These are phyloP conservation scores for Pyricularia grisea DNA, from an alignment of 2,329 filamentous ascomycete species.

Conservation along the genomic window DNA sequence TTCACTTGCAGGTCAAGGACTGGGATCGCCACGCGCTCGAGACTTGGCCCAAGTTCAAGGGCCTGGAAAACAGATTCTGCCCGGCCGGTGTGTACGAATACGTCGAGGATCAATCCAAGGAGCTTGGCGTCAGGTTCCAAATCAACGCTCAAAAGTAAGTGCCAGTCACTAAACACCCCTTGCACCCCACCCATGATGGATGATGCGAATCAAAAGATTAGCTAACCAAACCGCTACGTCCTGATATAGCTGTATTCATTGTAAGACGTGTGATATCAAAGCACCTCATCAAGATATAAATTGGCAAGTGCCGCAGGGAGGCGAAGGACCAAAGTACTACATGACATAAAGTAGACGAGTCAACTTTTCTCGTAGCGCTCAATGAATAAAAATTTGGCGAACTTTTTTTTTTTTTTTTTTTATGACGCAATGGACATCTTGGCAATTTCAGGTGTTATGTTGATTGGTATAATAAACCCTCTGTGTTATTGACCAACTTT, in stretches of 20 bases:
- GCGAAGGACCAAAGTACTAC: slow-evolving; percentile 66
- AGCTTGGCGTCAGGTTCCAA: slow-evolving; percentile 86
- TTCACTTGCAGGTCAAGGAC: slow-evolving; percentile 89
- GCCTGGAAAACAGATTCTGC: slow-evolving; percentile 92
- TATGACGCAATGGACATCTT: background rate
- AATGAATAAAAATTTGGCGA: background rate
- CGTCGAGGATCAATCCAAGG: slow-evolving; percentile 81
- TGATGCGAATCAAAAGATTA: background rate
- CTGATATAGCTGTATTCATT: slow-evolving; percentile 77
- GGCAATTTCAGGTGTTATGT: too few relatives aligned
- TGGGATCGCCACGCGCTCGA: slow-evolving; percentile 83
- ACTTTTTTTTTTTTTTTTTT: background rate
- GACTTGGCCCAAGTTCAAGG: slow-evolving; percentile 82
- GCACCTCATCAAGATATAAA: slow-evolving; percentile 95
- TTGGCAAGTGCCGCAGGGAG: slow-evolving; percentile 90
- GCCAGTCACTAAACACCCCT: slow-evolving; percentile 15
- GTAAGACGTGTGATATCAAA: slow-evolving; percentile 99
- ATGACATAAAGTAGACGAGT: slow-evolving; percentile 37
- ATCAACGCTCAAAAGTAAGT: slow-evolving; percentile 95
- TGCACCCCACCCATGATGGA: background rate
- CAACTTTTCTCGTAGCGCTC: background rate
- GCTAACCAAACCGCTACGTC: slow-evolving; percentile 14
- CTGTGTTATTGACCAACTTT: too few relatives aligned
- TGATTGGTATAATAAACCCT: too few relatives aligned
- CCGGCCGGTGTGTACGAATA: slow-evolving; percentile 98